Percentiles rank a stretch among this genome's conserved stretches.
These are phyloP conservation scores for Neonectria faginata DNA, from an alignment of 2,329 filamentous ascomycete species.

Conservation along the genomic window DNA sequence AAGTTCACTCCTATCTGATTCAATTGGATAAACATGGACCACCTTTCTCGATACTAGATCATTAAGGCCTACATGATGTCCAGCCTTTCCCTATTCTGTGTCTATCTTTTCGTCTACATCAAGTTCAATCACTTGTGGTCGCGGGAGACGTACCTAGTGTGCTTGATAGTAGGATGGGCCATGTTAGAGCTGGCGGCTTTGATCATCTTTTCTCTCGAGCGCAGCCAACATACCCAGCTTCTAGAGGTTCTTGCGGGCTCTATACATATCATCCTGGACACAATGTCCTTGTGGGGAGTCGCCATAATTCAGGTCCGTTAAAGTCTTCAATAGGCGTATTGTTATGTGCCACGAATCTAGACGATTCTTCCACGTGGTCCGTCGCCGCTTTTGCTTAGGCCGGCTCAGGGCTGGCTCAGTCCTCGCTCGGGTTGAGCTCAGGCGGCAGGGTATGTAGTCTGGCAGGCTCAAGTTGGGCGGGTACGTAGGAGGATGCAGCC, in stretches of 20 bases:
- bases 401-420: too few species aligned
- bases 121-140: background rate
- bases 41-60: slow-evolving; percentile 1
- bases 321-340: background rate
- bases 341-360: too few species aligned
- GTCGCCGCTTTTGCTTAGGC: too few species aligned
- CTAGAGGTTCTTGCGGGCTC: background rate
- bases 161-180: background rate
- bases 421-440: too few species aligned
- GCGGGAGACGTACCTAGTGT: background rate
- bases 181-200: background rate
- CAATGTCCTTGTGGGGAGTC: slow-evolving; percentile 12
- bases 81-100: slow-evolving; percentile 1
- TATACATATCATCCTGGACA: slow-evolving; percentile 1
- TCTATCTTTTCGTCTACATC: slow-evolving; percentile 10
- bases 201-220: slow-evolving; percentile 8
- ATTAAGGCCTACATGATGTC: slow-evolving; percentile 6
- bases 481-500: too few species aligned
- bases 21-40: background rate
- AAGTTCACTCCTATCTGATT: slow-evolving; percentile 2
- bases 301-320: slow-evolving; percentile 13
- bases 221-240: background rate
- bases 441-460: too few species aligned
- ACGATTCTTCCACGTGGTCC: too few species aligned
- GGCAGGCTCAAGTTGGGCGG: too few species aligned